phyloP scores from a whole-genome alignment of 148 eudicot species.

The Gaultheria prostrata region DNA sequence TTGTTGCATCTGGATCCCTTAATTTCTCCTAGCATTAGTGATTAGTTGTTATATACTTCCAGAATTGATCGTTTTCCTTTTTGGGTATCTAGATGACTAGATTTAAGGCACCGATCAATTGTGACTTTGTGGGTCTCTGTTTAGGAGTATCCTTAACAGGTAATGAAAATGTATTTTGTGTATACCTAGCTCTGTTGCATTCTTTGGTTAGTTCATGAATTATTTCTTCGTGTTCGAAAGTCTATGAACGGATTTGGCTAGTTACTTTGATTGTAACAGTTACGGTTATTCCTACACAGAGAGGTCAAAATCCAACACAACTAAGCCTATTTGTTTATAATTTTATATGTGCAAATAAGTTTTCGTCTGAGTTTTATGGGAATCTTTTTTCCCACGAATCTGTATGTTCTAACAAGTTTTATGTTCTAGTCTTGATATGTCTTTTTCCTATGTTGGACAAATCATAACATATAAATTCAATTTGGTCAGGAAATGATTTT shows the following conservation, averaged over 20 bases:
- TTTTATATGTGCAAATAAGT: slow-evolving; percentile 3
- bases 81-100: no score
- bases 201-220: neutral
- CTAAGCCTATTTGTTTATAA: neutral
- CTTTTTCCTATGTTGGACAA: no score
- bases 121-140: no score
- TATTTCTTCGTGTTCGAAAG: neutral
- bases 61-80: no score
- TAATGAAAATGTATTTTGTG: neutral
- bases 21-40: no score
- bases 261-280: slow-evolving; percentile 11
- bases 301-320: neutral
- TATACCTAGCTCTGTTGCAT: neutral
- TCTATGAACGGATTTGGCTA: neutral
- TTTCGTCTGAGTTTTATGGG: slow-evolving; percentile 13
- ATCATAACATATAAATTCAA: no score
- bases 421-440: no score
- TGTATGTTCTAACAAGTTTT: no score
- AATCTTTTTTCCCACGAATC: slow-evolving; percentile 7
- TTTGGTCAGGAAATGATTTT: no score
- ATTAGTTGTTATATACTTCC: no score
- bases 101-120: no score
- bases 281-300: slow-evolving; percentile 10
- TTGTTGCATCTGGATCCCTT: no score
- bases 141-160: neutral